Percentiles rank a stretch among this genome's conserved stretches.
phyloP scores from a whole-genome alignment of 2,329 filamentous ascomycete genomes.

The Alternaria gansuensis region DNA sequence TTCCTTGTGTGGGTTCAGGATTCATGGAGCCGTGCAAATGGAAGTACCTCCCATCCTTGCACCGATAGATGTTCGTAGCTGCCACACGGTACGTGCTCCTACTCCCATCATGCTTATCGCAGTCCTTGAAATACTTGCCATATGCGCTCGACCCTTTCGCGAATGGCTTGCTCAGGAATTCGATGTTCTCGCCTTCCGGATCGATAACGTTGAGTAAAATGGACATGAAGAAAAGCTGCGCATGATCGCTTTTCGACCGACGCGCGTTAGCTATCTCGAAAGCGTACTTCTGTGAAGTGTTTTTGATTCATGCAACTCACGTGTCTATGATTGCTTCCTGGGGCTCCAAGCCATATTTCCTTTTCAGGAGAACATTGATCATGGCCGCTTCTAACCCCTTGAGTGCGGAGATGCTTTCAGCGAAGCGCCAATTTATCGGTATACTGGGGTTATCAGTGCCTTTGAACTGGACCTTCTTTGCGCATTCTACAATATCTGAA shows the following conservation, averaged over 20 bases:
- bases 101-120: slow-evolving; percentile 34
- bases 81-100: slow-evolving; percentile 40
- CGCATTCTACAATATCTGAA: slow-evolving; percentile 48
- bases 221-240: slow-evolving; percentile 58
- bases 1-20: slow-evolving; percentile 54
- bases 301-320: slow-evolving; percentile 19
- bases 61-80: slow-evolving; percentile 60
- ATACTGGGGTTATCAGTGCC: slow-evolving; percentile 58
- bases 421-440: slow-evolving; percentile 66
- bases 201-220: slow-evolving; percentile 49
- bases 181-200: slow-evolving; percentile 40
- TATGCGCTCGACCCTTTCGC: slow-evolving; percentile 25
- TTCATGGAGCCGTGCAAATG: slow-evolving; percentile 61
- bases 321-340: slow-evolving; percentile 59
- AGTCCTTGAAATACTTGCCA: slow-evolving; percentile 41
- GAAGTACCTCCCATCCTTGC: slow-evolving; percentile 58
- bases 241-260: slow-evolving; percentile 46
- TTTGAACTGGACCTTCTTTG: slow-evolving; percentile 53
- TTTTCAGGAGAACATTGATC: slow-evolving; percentile 56
- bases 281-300: slow-evolving; percentile 27
- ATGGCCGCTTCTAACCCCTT: slow-evolving; percentile 61
- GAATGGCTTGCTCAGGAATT: slow-evolving; percentile 20
- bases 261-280: not conserved
- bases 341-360: slow-evolving; percentile 57
- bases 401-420: slow-evolving; percentile 62